Evolutionary conservation across 2,329 filamentous ascomycete species (phyloP).

Genomic region (Simplicillium sp.): DNA sequence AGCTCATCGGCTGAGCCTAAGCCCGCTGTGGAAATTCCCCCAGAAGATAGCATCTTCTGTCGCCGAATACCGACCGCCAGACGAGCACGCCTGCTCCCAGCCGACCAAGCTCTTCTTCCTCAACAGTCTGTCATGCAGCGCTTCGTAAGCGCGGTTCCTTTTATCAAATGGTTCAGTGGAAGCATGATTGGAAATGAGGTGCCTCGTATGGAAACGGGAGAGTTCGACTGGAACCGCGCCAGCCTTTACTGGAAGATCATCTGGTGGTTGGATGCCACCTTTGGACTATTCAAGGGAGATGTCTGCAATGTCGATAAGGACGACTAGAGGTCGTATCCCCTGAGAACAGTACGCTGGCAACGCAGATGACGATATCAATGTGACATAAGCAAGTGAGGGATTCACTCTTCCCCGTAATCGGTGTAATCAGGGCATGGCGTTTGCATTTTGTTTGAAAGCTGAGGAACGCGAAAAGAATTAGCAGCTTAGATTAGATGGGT

Average conservation of each 20-base stretch:
- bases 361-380: too few relatives aligned
- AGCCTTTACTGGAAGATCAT: slow-evolving; percentile 61
- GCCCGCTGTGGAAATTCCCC: slow-evolving; percentile 15
- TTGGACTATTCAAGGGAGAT: slow-evolving; percentile 49
- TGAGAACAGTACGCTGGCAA: too few relatives aligned
- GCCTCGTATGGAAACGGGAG: slow-evolving; percentile 61
- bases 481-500: too few relatives aligned
- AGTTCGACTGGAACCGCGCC: slow-evolving; percentile 65
- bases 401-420: too few relatives aligned
- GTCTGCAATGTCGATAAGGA: slow-evolving; percentile 49
- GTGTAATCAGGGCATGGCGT: too few relatives aligned
- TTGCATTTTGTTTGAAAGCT: too few relatives aligned
- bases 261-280: slow-evolving; percentile 51
- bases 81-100: slow-evolving; percentile 54
- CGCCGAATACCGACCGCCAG: slow-evolving; percentile 58
- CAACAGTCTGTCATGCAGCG: slow-evolving; percentile 57
- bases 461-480: too few relatives aligned
- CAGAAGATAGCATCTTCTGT: slow-evolving; percentile 38
- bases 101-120: slow-evolving; percentile 61
- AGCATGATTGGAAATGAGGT: slow-evolving; percentile 69
- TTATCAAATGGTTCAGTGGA: slow-evolving; percentile 63
- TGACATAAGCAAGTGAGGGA: too few relatives aligned
- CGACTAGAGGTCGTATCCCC: slow-evolving; percentile 27
- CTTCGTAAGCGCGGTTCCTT: slow-evolving; percentile 54
- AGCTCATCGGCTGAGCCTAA: slow-evolving; percentile 10